Percentiles rank a stretch among this genome's conserved stretches.
phyloP scores from a whole-genome alignment of 1,139 yeast genomes.

The Meyerozyma athensensis region DNA sequence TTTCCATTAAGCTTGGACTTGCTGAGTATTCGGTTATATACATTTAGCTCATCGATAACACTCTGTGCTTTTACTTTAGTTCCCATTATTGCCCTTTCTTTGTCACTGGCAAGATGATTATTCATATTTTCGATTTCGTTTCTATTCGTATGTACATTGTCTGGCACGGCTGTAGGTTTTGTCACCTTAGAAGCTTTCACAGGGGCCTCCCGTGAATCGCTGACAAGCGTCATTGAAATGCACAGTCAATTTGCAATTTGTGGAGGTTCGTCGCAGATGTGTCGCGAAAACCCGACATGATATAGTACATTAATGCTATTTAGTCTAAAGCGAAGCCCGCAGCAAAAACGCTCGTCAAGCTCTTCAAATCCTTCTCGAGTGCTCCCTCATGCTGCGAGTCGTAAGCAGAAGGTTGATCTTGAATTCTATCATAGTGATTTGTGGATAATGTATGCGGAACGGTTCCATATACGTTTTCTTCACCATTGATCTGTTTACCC shows the following conservation, averaged over 20 bases:
- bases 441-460: slow-evolving; percentile 28
- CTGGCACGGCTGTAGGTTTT: too few species aligned
- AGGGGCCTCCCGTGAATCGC: too few species aligned
- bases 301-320: not conserved
- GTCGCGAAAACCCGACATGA: slow-evolving; percentile 3
- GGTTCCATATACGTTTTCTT: slow-evolving; percentile 12
- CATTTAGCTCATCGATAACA: not conserved
- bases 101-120: not conserved
- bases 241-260: too few species aligned
- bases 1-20: not conserved
- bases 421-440: slow-evolving; percentile 36
- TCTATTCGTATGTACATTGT: too few species aligned
- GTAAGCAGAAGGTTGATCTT: slow-evolving; percentile 9
- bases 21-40: not conserved
- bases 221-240: too few species aligned
- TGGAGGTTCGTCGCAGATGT: slow-evolving; percentile 3
- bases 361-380: slow-evolving; percentile 45
- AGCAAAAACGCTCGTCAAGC: slow-evolving; percentile 45
- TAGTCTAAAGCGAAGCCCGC: slow-evolving; percentile 26
- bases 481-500: slow-evolving; percentile 12
- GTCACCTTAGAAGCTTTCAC: too few species aligned
- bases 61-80: not conserved
- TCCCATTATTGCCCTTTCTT: not conserved
- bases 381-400: slow-evolving; percentile 11
- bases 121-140: too few species aligned